These are phyloP conservation scores for Backusella australiensis DNA, from an alignment of 192 early-diverging fungal species.

Conservation along the genomic window DNA sequence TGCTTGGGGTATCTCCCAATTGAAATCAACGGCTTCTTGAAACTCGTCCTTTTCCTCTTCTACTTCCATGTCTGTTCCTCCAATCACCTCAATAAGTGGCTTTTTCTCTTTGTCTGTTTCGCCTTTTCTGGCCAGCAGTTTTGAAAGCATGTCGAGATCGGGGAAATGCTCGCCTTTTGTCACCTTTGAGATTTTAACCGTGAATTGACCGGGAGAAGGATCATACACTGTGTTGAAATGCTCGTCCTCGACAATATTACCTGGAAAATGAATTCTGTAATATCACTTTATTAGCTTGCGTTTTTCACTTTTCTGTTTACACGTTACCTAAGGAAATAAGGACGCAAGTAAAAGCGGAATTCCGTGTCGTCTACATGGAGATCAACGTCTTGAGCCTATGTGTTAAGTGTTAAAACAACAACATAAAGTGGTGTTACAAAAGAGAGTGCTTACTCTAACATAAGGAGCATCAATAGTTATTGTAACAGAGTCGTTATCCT, in stretches of 20 bases:
- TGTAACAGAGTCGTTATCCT: slow-evolving; percentile 73
- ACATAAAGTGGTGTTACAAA: no score
- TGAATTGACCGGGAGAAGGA: slow-evolving; percentile 71
- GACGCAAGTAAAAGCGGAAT: slow-evolving; percentile 85
- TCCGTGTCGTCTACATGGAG: slow-evolving; percentile 77
- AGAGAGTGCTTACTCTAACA: slow-evolving; percentile 52
- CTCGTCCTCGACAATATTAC: slow-evolving; percentile 83
- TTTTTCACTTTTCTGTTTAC: neutral
- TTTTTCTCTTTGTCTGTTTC: slow-evolving; percentile 42
- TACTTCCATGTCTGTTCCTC: slow-evolving; percentile 21
- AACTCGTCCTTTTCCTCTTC: slow-evolving; percentile 1
- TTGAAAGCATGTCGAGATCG: slow-evolving; percentile 88
- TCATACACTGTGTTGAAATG: slow-evolving; percentile 78
- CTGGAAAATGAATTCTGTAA: slow-evolving; percentile 74
- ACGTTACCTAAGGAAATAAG: slow-evolving; percentile 85
- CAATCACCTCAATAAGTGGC: slow-evolving; percentile 66
- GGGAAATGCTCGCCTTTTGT: slow-evolving; percentile 74
- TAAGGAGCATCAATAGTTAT: slow-evolving; percentile 81
- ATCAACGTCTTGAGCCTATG: slow-evolving; percentile 83
- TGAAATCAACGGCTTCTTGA: slow-evolving; percentile 58
- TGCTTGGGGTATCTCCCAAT: slow-evolving; percentile 87
- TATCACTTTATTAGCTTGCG: neutral
- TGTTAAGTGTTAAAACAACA: neutral
- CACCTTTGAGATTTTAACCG: slow-evolving; percentile 76
- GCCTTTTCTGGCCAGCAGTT: slow-evolving; percentile 65